Evolutionary conservation across 306 rosid genomes (phyloP).

Genomic region (Canavalia gladiata): DNA sequence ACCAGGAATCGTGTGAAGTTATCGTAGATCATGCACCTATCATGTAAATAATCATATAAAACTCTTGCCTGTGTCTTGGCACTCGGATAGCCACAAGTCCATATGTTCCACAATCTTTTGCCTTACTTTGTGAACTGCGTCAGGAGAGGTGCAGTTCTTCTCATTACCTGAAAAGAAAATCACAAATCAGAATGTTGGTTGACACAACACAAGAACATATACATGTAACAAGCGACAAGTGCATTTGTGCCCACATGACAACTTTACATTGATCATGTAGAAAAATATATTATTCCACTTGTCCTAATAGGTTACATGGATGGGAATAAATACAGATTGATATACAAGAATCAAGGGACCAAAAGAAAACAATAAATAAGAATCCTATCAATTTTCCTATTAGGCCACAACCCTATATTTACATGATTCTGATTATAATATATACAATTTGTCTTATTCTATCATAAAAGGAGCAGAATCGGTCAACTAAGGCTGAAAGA

Average conservation of each 20-base stretch:
- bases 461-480: no score
- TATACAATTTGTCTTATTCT: no score
- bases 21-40: neutral
- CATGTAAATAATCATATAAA: conserved; percentile 46
- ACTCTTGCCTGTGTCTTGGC: conserved; percentile 53
- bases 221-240: conserved; percentile 30
- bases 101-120: conserved; percentile 76
- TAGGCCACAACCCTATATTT: no score
- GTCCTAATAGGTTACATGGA: no score
- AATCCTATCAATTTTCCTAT: no score
- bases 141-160: conserved; percentile 79
- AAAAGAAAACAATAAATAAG: no score
- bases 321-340: no score
- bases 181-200: conserved; percentile 30
- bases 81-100: conserved; percentile 91
- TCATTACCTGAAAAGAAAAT: conserved; percentile 66
- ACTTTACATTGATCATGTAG: neutral
- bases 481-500: no score
- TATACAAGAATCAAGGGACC: no score
- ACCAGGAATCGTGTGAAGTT: neutral
- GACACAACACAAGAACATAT: conserved; percentile 19
- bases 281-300: no score
- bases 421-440: no score
- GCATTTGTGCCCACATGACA: neutral
- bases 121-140: conserved; percentile 86